These are phyloP conservation scores for Oenanthe sinensis DNA, from an alignment of 129 eudicot species.

Conservation along the genomic window DNA sequence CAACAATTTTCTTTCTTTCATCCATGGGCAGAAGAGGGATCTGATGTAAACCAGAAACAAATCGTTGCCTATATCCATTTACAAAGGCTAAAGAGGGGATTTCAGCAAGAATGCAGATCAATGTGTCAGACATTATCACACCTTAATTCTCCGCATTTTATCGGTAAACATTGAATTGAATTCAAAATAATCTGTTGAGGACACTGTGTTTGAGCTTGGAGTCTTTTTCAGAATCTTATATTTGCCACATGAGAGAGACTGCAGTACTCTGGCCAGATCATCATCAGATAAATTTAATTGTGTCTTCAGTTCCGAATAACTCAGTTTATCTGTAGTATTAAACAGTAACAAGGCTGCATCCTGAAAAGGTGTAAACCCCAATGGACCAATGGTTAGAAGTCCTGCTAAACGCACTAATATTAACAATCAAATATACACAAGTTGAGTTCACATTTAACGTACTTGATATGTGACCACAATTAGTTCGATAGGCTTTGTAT, in stretches of 20 bases:
- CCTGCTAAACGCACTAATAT: background rate
- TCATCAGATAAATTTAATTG: slow-evolving; percentile 75
- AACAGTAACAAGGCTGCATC: slow-evolving; percentile 77
- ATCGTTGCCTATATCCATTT: slow-evolving; percentile 2
- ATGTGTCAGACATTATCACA: slow-evolving; percentile 6
- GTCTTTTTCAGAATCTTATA: slow-evolving; percentile 69
- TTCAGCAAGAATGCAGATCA: background rate
- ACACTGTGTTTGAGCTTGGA: slow-evolving; percentile 52
- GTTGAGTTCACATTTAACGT: background rate
- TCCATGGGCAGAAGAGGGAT: slow-evolving; percentile 82
- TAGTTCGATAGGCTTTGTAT: slow-evolving; percentile 69
- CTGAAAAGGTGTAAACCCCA: slow-evolving; percentile 18
- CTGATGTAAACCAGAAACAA: slow-evolving; percentile 19
- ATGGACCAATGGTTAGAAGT: background rate
- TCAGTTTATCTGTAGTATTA: slow-evolving; percentile 56
- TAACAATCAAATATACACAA: background rate
- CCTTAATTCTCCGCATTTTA: slow-evolving; percentile 80
- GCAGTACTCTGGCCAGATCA: slow-evolving; percentile 67
- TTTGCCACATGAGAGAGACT: slow-evolving; percentile 77
- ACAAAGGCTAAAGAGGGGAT: background rate
- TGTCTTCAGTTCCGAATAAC: slow-evolving; percentile 56
- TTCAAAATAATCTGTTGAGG: slow-evolving; percentile 44
- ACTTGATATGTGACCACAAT: slow-evolving; percentile 80
- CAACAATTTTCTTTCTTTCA: slow-evolving; percentile 75
- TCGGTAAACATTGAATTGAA: slow-evolving; percentile 69